Conservation (phyloP, 1,139 yeast genomes). For the Candida mesenterica region DNA sequence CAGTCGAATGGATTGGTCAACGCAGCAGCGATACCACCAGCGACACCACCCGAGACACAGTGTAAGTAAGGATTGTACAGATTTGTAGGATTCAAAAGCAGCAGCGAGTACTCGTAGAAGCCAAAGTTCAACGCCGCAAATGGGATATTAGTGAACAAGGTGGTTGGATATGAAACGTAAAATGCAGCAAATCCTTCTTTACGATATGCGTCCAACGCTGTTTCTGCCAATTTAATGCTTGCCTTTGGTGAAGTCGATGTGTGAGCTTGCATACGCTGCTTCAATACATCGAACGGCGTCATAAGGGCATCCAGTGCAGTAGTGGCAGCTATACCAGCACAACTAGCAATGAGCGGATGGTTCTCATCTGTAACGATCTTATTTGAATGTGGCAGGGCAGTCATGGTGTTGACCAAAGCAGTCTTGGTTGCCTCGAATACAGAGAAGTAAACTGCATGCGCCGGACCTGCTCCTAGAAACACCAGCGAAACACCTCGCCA, state of each 20-base stretch:
- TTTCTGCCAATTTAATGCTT: constrained; percentile 31
- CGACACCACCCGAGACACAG: constrained; percentile 90
- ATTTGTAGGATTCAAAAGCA: constrained; percentile 73
- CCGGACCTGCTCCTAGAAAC: constrained; percentile 98
- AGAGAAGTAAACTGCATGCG: constrained; percentile 97
- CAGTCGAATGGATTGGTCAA: constrained; percentile 95
- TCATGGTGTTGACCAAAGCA: constrained; percentile 41
- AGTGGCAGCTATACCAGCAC: constrained; percentile 94
- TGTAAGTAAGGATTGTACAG: constrained; percentile 86
- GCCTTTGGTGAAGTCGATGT: constrained; percentile 9
- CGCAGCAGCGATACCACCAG: constrained; percentile 97
- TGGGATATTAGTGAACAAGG: constrained; percentile 89
- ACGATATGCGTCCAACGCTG: constrained; percentile 53
- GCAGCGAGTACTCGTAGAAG: constrained; percentile 81
- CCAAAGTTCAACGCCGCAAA: constrained; percentile 95
- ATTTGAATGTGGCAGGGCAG: constrained; percentile 29
- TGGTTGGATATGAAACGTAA: constrained; percentile 92
- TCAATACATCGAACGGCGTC: constrained; percentile 97
- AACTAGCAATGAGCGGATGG: constrained; percentile 78
- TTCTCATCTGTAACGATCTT: constrained; percentile 59
- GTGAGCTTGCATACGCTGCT: constrained; percentile 60
- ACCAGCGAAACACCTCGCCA: constrained; percentile 97
- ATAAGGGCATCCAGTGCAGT: constrained; percentile 90
- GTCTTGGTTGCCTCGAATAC: constrained; percentile 89
- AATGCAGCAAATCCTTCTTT: constrained; percentile 83